phyloP scores from a whole-genome alignment of 495 filamentous ascomycete species.

The Tuber indicum region DNA sequence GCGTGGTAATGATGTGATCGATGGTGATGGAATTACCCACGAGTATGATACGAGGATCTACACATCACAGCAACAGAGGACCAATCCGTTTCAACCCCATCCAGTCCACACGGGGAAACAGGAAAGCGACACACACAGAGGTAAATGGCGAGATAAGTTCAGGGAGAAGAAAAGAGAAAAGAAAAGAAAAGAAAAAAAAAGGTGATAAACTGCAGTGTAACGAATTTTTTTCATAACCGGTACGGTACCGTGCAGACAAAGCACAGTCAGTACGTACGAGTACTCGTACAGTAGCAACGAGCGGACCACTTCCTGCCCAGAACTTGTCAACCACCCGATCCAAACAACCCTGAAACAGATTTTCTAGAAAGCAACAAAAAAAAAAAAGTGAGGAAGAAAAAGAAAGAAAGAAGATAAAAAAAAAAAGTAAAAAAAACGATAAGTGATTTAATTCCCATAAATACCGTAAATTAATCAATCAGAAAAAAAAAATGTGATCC shows the following conservation, averaged over 20 bases:
- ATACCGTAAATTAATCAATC: not conserved
- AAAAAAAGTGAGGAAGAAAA: not conserved
- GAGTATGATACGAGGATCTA: not conserved
- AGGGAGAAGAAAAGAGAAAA: not conserved
- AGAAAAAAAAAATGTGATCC: not conserved
- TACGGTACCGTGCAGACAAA: not conserved
- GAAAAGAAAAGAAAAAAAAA: not conserved
- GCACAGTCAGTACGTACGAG: no score
- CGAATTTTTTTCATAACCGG: not conserved
- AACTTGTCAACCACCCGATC: not conserved
- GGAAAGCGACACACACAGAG: not conserved
- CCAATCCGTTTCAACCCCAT: conserved; percentile 1
- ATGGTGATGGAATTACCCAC: not conserved
- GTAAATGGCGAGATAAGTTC: not conserved
- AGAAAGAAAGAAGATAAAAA: not conserved
- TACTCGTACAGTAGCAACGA: not conserved
- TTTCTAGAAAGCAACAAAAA: not conserved
- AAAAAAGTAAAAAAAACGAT: not conserved
- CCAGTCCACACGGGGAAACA: not conserved
- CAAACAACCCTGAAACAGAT: conserved; percentile 2
- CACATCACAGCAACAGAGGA: not conserved
- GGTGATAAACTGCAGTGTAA: not conserved
- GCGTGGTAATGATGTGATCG: not conserved
- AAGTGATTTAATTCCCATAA: not conserved
- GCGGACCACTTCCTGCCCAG: not conserved